Base-by-base conservation (phyloP, 2,329 filamentous ascomycete genomes). In the Diaporthe amygdali region DNA sequence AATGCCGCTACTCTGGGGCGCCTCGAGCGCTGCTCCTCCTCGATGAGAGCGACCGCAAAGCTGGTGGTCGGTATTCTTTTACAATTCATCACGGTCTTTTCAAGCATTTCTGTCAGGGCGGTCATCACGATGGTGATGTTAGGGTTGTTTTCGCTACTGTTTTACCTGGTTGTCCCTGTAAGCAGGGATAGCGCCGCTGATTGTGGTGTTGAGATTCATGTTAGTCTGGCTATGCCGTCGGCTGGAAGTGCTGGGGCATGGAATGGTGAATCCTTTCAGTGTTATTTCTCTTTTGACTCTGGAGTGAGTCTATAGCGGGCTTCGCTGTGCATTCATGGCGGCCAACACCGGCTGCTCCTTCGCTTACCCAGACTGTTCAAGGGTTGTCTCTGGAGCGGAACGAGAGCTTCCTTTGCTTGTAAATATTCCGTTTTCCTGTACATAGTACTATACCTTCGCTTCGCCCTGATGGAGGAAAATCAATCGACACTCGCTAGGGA, bases 61-160 rank as follows among this genome's bases (percentile, higher is more conserved):
- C 72, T 71, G 25, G 46, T 70, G 39, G 64, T 74, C 6, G 71
- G 72, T 20, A 30, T 66, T 41, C 25, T 66, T 20, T 39, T 52
- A 17, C 34, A 66, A 20, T 39, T 68, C 34, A 5, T 68, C 14
- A 69, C 69, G 12, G n/a, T 70, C 44, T 52, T 76, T 32, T 30
- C 74, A 49, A 72, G 69, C 52, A 56, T 76, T 25, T 71, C 68
- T 30, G 47, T 74, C n/a, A 66, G 69, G 54, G 55, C 72, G 14
- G 22, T 76, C 41, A 68, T 75, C 22, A 70, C 64, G 30, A 69
- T 73, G 71, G 69, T 71, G 20, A 70, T 63, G 49, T 63, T 75
- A 68, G 71, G 69, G 34, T 25, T 71, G 5, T 66, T 73, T 17
- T 52, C 74, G 46, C 44, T 75, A 15, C 25, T 73, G 22, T 56